Conservation (phyloP, 2,329 filamentous ascomycete genomes). For the Monascus ruber region DNA sequence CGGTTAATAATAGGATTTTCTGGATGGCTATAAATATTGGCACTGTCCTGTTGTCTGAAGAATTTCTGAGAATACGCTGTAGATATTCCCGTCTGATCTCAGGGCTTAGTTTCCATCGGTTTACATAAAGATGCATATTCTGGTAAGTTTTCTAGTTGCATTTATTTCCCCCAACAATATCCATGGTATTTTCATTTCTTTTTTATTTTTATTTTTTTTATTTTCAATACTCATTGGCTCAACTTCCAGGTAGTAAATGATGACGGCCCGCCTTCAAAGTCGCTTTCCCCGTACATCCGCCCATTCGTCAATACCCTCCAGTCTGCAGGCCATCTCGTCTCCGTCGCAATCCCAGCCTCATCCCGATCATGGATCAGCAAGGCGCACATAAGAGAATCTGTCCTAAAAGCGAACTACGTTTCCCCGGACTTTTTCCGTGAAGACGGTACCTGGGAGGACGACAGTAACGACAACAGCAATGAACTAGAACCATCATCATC, state of each 20-base stretch:
- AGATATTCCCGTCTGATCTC: too few species aligned
- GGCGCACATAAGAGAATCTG: slow-evolving; percentile 82
- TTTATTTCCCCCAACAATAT: too few species aligned
- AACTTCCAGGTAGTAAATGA: slow-evolving; percentile 46
- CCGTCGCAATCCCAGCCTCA: slow-evolving; percentile 73
- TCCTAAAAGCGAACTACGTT: slow-evolving; percentile 69
- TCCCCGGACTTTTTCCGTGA: slow-evolving; percentile 45
- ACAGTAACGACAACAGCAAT: slow-evolving; percentile 42
- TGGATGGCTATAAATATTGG: too few species aligned
- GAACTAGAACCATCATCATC: slow-evolving; percentile 33
- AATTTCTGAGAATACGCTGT: too few species aligned
- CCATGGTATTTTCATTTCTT: too few species aligned
- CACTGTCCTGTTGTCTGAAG: too few species aligned
- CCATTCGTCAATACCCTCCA: slow-evolving; percentile 58
- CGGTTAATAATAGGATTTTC: too few species aligned
- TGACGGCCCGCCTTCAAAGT: slow-evolving; percentile 61
- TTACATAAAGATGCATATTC: neutral
- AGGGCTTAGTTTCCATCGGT: neutral
- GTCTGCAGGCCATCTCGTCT: slow-evolving; percentile 64
- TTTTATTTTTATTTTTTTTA: too few species aligned
- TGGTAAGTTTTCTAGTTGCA: neutral
- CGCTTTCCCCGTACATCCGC: slow-evolving; percentile 64
- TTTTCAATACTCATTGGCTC: too few species aligned
- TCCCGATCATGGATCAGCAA: slow-evolving; percentile 96
- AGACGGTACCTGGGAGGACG: slow-evolving; percentile 42